A percentile compares a stretch with the other conserved stretches of the same genome.
Conservation (phyloP, 1,284 basidiomycete genomes). For the Lentinus polychrous region DNA sequence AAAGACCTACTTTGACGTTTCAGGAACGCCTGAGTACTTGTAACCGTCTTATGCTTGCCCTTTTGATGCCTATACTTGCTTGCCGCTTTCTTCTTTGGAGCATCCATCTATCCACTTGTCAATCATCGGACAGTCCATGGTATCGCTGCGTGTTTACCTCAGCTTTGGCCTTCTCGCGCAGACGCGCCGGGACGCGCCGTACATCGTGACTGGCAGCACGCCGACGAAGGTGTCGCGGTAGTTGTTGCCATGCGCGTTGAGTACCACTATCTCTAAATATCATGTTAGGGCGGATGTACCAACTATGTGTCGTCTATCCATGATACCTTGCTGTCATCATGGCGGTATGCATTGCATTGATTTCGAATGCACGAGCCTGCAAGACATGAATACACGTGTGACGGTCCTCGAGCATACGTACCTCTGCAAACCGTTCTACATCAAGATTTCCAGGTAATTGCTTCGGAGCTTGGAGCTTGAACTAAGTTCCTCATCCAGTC, state of each 20-base stretch:
- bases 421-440: conserved; percentile 84
- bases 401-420: conserved; percentile 26
- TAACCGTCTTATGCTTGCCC: conserved; percentile 46
- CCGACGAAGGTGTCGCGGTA: conserved; percentile 83
- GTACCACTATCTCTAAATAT: conserved; percentile 42
- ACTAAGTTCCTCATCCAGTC: background rate
- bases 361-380: conserved; percentile 82
- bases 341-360: conserved; percentile 78
- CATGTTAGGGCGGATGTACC: background rate
- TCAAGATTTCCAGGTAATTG: conserved; percentile 72
- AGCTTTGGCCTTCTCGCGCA: conserved; percentile 71
- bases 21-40: conserved; percentile 47
- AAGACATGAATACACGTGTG: conserved; percentile 2
- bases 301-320: background rate
- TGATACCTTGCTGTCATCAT: conserved; percentile 73
- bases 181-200: conserved; percentile 75
- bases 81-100: conserved; percentile 53
- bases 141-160: conserved; percentile 48
- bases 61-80: conserved; percentile 36
- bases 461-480: conserved; percentile 36
- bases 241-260: conserved; percentile 82
- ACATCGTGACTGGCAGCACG: conserved; percentile 91
- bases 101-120: conserved; percentile 59
- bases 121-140: too few relatives aligned
- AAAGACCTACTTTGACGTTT: conserved; percentile 57